Conservation (phyloP, 768 basidiomycete genomes). For the Calocera viscosa region DNA sequence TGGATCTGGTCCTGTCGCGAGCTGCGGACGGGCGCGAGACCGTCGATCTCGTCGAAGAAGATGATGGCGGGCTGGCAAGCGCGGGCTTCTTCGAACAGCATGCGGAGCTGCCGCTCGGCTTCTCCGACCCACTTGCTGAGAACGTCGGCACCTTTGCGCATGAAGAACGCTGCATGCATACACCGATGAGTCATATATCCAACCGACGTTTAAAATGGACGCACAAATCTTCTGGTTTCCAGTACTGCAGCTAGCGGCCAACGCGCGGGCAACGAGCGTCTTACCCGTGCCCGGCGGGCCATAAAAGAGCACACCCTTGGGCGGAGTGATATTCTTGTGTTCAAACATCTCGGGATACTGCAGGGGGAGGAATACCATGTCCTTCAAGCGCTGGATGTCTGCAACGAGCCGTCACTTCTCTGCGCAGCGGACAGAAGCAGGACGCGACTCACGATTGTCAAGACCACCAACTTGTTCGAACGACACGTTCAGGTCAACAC, state of each 20-base stretch:
- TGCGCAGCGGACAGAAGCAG: conserved; percentile 3
- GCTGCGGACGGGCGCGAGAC: conserved; percentile 94
- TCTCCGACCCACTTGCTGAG: conserved; percentile 99
- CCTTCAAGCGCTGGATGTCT: conserved; percentile 95
- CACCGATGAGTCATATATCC: neutral
- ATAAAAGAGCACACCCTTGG: conserved; percentile 91
- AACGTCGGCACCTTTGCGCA: conserved; percentile 98
- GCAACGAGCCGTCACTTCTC: conserved; percentile 7
- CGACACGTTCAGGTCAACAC: conserved; percentile 82
- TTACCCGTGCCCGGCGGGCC: conserved; percentile 99
- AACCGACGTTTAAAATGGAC: conserved; percentile 23
- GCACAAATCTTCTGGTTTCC: conserved; percentile 78
- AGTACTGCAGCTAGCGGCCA: conserved; percentile 82
- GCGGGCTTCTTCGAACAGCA: conserved; percentile 91
- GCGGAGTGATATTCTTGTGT: conserved; percentile 84
- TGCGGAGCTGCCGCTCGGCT: conserved; percentile 86
- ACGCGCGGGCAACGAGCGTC: conserved; percentile 82
- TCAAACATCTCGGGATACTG: conserved; percentile 96
- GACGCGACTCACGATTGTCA: conserved; percentile 61
- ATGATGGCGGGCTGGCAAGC: conserved; percentile 91
- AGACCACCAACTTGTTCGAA: conserved; percentile 96
- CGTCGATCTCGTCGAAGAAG: conserved; percentile 99
- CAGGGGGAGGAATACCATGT: conserved; percentile 93
- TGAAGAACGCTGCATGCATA: conserved; percentile 78
- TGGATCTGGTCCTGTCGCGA: conserved; percentile 99